Evolutionary conservation across 148 eudicot species (phyloP).

Genomic region (Vaccinium vitisidaea): DNA sequence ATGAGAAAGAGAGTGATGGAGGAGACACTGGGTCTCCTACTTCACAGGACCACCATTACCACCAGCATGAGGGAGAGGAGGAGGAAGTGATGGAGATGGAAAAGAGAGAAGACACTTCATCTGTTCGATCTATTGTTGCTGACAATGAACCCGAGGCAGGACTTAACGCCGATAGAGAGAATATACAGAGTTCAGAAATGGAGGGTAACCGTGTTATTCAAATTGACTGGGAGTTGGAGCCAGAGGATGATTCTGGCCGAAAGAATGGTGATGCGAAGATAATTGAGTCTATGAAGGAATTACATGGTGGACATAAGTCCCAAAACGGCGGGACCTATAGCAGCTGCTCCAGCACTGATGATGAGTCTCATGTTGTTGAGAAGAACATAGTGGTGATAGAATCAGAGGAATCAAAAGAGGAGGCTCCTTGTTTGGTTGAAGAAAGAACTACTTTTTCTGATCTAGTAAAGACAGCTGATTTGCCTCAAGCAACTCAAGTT

Average conservation of each 20-base stretch:
- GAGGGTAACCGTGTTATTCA: slow-evolving; percentile 29
- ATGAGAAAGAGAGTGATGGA: slow-evolving; percentile 58
- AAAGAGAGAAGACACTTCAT: slow-evolving; percentile 21
- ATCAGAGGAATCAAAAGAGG: slow-evolving; percentile 16
- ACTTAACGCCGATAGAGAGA: slow-evolving; percentile 21
- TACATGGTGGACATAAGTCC: slow-evolving; percentile 7
- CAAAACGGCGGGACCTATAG: slow-evolving; percentile 18
- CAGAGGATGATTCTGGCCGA: slow-evolving; percentile 29
- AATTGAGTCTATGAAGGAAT: slow-evolving; percentile 22
- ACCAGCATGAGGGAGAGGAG: slow-evolving; percentile 37
- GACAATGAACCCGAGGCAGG: slow-evolving; percentile 15
- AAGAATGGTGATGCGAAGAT: slow-evolving; percentile 20
- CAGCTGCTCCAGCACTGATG: slow-evolving; percentile 34
- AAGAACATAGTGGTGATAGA: slow-evolving; percentile 35
- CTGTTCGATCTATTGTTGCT: slow-evolving; percentile 18
- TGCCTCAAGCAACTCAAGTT: slow-evolving; percentile 17
- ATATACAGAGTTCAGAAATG: slow-evolving; percentile 9
- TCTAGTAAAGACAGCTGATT: slow-evolving; percentile 35
- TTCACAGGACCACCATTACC: slow-evolving; percentile 35
- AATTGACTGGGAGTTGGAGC: slow-evolving; percentile 32
- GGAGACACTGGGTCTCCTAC: slow-evolving; percentile 43
- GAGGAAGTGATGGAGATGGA: slow-evolving; percentile 24
- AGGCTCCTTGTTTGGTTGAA: slow-evolving; percentile 7
- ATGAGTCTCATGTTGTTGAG: slow-evolving; percentile 28
- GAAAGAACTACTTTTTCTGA: slow-evolving; percentile 27